Conservation (phyloP, 2,329 filamentous ascomycete genomes). For the Nemania bipapillata region DNA sequence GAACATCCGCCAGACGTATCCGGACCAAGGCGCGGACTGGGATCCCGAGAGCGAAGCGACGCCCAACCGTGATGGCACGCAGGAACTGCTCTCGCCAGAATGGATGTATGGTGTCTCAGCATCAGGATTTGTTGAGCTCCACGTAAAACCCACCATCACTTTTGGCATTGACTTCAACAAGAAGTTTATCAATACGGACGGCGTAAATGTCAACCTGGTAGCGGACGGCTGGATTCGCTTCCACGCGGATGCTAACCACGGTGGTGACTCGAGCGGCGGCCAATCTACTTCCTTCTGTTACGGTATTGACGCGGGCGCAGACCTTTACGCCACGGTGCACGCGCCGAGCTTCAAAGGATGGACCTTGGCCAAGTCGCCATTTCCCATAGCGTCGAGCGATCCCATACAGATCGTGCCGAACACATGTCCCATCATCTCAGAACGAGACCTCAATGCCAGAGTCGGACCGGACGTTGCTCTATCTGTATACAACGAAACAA, state of each 20-base stretch:
- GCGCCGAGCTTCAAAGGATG: slow-evolving; percentile 3
- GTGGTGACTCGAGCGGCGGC: background rate
- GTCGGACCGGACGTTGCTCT: too few species aligned
- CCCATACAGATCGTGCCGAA: background rate
- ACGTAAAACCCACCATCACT: slow-evolving; percentile 13
- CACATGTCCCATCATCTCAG: slow-evolving; percentile 11
- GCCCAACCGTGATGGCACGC: background rate
- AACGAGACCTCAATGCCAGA: background rate
- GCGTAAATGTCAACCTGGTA: slow-evolving; percentile 8
- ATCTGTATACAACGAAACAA: too few species aligned
- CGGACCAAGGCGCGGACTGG: slow-evolving; percentile 15
- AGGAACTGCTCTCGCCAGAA: background rate
- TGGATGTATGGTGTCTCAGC: slow-evolving; percentile 3
- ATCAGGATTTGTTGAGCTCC: background rate
- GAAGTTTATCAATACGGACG: slow-evolving; percentile 9
- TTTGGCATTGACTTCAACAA: slow-evolving; percentile 6
- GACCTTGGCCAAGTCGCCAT: slow-evolving; percentile 5
- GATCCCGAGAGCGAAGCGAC: slow-evolving; percentile 13
- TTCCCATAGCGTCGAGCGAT: background rate
- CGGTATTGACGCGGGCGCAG: slow-evolving; percentile 7
- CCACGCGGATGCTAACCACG: background rate
- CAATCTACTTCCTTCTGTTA: slow-evolving; percentile 12
- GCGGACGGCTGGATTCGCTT: slow-evolving; percentile 9
- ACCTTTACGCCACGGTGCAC: slow-evolving; percentile 6
- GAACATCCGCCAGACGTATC: slow-evolving; percentile 10